phyloP scores from a whole-genome alignment of 2,329 filamentous ascomycete species.

The Hymenoscyphus scutula region DNA sequence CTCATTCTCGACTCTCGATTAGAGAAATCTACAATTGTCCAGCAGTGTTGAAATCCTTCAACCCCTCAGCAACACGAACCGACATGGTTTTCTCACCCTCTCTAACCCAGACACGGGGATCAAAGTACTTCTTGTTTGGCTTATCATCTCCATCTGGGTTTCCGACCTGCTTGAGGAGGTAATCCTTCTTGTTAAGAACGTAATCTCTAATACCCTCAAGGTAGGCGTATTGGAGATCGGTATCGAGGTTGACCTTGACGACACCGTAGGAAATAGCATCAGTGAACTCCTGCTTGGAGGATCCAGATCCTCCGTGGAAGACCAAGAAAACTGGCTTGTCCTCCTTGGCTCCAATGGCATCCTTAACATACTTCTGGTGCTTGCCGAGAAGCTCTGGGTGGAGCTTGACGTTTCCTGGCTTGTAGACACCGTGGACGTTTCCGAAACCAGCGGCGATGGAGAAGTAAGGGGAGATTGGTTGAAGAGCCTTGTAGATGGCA shows the following conservation, averaged over 20 bases:
- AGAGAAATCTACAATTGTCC: constrained; percentile 62
- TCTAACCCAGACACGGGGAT: constrained; percentile 73
- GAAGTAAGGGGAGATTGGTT: constrained; percentile 90
- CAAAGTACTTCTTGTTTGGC: constrained; percentile 81
- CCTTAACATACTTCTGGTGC: constrained; percentile 90
- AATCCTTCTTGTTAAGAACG: constrained; percentile 91
- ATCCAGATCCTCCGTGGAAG: constrained; percentile 97
- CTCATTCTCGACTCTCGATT: background rate
- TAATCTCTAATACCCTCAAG: constrained; percentile 90
- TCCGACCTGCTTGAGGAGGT: constrained; percentile 80
- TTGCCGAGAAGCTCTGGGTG: constrained; percentile 94
- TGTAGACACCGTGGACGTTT: constrained; percentile 99
- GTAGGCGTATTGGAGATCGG: constrained; percentile 96
- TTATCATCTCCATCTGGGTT: constrained; percentile 96
- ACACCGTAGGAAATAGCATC: constrained; percentile 91
- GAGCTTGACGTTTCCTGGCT: constrained; percentile 94
- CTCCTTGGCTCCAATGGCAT: constrained; percentile 68
- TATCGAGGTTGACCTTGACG: constrained; percentile 99
- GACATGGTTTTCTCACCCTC: constrained; percentile 98
- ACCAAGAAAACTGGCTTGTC: constrained; percentile 98
- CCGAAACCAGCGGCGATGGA: constrained; percentile 97
- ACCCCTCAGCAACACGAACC: constrained; percentile 72
- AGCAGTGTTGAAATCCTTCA: constrained; percentile 89
- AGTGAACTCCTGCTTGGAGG: constrained; percentile 83
- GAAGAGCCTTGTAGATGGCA: constrained; percentile 83